phyloP scores from a whole-genome alignment of 83 land plant species.

The Diphasiastrum complanatum region DNA sequence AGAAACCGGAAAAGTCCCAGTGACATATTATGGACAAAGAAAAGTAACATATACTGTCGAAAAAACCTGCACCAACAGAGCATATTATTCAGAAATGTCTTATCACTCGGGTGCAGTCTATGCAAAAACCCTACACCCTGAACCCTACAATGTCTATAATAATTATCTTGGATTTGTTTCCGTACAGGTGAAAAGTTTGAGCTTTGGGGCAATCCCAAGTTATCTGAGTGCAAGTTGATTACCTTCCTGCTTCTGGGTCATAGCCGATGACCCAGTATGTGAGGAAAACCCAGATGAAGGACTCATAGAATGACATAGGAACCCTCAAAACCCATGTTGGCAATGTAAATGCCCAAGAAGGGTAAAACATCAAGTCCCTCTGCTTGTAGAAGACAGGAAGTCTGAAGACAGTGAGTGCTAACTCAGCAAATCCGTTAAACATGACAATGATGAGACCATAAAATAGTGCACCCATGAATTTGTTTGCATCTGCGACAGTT shows the following conservation, averaged over 20 bases:
- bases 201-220: no score
- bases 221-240: no score
- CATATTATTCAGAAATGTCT: background rate
- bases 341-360: constrained; percentile 7
- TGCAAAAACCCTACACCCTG: background rate
- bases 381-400: constrained; percentile 4
- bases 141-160: no score
- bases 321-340: constrained; percentile 36
- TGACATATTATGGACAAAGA: constrained; percentile 57
- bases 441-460: constrained; percentile 6
- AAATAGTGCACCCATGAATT: constrained; percentile 26
- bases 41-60: constrained; percentile 44
- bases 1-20: constrained; percentile 45
- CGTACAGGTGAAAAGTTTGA: no score
- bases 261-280: no score
- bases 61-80: constrained; percentile 46
- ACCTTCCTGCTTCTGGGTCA: no score
- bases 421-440: constrained; percentile 3
- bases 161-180: no score
- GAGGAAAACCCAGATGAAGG: no score
- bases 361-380: background rate
- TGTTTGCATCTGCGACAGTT: constrained; percentile 18
- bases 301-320: constrained; percentile 47
- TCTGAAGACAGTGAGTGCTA: background rate
- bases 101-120: background rate